A percentile compares a stretch with the other conserved stretches of the same genome.
These are phyloP conservation scores for Pestalotiopsis sp. DNA, from an alignment of 2,329 filamentous ascomycete genomes.

Conservation along the genomic window DNA sequence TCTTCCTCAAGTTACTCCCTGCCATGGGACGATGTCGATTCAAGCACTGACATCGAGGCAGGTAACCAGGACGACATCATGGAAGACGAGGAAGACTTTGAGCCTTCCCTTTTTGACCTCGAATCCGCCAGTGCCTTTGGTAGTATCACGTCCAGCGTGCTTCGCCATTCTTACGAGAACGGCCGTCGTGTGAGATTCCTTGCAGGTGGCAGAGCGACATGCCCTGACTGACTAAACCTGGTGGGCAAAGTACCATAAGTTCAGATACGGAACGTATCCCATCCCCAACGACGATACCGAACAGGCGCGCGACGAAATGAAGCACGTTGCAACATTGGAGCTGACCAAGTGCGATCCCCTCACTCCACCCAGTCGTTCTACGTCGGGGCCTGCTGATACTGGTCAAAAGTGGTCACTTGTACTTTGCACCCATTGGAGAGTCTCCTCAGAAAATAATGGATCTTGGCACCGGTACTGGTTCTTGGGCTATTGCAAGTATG, in stretches of 20 bases:
- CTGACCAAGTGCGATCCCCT: conserved; percentile 23
- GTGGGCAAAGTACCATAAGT: conserved; percentile 34
- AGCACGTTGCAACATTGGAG: conserved; percentile 41
- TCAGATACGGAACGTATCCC: conserved; percentile 37
- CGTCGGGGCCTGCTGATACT: not conserved
- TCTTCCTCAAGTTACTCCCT: not conserved
- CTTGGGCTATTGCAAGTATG: conserved; percentile 42
- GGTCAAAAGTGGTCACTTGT: conserved; percentile 16
- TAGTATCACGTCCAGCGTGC: conserved; percentile 37
- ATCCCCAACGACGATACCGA: conserved; percentile 42
- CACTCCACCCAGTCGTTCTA: not conserved
- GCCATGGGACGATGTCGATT: conserved; percentile 4
- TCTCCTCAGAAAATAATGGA: conserved; percentile 24
- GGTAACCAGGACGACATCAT: conserved; percentile 27
- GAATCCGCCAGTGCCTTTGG: conserved; percentile 25
- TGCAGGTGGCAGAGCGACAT: not conserved
- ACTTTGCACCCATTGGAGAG: conserved; percentile 23
- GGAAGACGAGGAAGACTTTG: conserved; percentile 38
- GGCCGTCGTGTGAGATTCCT: conserved; percentile 34
- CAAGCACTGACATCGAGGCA: conserved; percentile 16
- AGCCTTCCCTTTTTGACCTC: conserved; percentile 33
- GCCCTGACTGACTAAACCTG: not conserved
- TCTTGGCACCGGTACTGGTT: conserved; percentile 42
- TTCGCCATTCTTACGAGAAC: conserved; percentile 37
- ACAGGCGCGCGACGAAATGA: conserved; percentile 42